Conservation (phyloP, 306 rosid genomes). For the Ochetophila trinervis region DNA sequence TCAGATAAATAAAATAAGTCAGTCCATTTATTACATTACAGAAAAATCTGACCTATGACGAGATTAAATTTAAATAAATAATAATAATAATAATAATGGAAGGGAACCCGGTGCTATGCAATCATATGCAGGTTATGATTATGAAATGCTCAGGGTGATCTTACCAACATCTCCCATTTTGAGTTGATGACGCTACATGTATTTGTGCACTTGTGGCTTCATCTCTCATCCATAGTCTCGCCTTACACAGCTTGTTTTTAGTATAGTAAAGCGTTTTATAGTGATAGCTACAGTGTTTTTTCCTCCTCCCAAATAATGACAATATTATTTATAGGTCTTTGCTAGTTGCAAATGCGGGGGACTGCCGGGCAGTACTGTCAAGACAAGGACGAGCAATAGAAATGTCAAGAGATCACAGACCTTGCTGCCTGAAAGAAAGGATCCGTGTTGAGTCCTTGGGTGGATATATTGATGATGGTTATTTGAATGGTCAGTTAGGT, state of each 20-base stretch:
- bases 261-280: background rate
- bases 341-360: slow-evolving; percentile 96
- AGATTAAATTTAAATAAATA: background rate
- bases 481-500: slow-evolving; percentile 69
- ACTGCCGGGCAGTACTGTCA: slow-evolving; percentile 90
- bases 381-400: slow-evolving; percentile 60
- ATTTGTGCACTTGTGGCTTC: background rate
- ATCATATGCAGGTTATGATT: background rate
- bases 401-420: slow-evolving; percentile 87
- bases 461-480: slow-evolving; percentile 66
- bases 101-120: background rate
- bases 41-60: background rate
- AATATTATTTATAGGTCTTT: slow-evolving; percentile 55
- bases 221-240: background rate
- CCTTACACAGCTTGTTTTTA: background rate
- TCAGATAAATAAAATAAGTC: background rate
- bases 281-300: background rate
- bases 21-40: background rate
- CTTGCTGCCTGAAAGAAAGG: slow-evolving; percentile 64
- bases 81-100: no score
- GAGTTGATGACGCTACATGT: background rate
- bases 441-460: slow-evolving; percentile 71
- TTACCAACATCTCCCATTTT: background rate
- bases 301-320: background rate
- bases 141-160: background rate